A percentile compares a stretch with the other conserved stretches of the same genome.
These are phyloP conservation scores for Lipomyces spencermartinsiae DNA, from an alignment of 805 yeast species.

Conservation along the genomic window DNA sequence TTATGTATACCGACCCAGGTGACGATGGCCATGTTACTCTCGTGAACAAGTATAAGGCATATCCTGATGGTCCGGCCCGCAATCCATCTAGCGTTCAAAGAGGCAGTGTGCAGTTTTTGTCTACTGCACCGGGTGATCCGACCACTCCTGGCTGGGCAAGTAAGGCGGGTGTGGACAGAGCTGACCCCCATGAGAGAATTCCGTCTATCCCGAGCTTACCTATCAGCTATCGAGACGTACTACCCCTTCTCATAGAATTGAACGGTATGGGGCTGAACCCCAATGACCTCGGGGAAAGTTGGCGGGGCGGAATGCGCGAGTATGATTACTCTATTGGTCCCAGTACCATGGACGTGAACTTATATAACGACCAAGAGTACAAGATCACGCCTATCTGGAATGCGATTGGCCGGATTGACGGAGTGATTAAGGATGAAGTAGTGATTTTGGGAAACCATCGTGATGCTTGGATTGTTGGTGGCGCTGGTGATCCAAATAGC, in stretches of 20 bases:
- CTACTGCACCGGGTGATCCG: slow-evolving; percentile 76
- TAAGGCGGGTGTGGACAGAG: slow-evolving; percentile 56
- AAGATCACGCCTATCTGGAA: slow-evolving; percentile 66
- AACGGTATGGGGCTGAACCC: slow-evolving; percentile 61
- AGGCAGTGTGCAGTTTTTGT: slow-evolving; percentile 71
- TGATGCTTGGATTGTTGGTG: slow-evolving; percentile 81
- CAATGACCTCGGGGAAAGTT: slow-evolving; percentile 52
- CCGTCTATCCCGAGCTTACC: slow-evolving; percentile 77
- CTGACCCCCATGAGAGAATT: slow-evolving; percentile 57
- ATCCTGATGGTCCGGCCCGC: slow-evolving; percentile 79
- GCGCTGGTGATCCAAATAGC: slow-evolving; percentile 80
- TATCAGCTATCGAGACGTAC: slow-evolving; percentile 59
- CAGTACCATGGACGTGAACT: slow-evolving; percentile 53
- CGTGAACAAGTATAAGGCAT: slow-evolving; percentile 64
- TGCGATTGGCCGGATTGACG: slow-evolving; percentile 66
- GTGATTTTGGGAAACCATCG: slow-evolving; percentile 77
- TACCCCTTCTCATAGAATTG: slow-evolving; percentile 64
- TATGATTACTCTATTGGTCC: slow-evolving; percentile 64
- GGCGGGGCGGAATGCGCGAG: slow-evolving; percentile 55
- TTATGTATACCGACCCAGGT: slow-evolving; percentile 72
- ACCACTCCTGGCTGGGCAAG: slow-evolving; percentile 74
- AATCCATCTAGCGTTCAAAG: slow-evolving; percentile 78
- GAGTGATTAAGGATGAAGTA: slow-evolving; percentile 59
- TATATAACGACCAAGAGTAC: slow-evolving; percentile 67
- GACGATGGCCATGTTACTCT: slow-evolving; percentile 58